Conservation (phyloP, 108 stramenopile species). For the Skeletonema tropicum region DNA sequence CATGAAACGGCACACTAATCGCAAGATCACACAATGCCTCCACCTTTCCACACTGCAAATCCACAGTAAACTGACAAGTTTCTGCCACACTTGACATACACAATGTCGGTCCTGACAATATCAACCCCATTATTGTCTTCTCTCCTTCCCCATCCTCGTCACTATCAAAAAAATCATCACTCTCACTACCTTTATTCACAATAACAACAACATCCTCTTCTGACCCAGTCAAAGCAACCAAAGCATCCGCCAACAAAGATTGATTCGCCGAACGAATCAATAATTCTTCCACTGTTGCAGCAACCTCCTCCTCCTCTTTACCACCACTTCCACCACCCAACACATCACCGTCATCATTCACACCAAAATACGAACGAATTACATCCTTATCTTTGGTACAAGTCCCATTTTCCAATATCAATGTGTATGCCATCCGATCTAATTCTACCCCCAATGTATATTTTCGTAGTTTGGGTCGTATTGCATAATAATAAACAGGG, state of each 20-base stretch:
- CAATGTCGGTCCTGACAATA: constrained; percentile 37
- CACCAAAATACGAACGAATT: constrained; percentile 40
- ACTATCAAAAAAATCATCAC: background rate
- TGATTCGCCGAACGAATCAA: constrained; percentile 79
- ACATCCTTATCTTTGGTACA: constrained; percentile 27
- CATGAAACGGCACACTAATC: constrained; percentile 35
- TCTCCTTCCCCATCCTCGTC: background rate
- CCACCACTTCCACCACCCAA: background rate
- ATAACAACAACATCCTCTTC: constrained; percentile 22
- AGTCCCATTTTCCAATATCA: constrained; percentile 52
- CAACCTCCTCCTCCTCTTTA: background rate
- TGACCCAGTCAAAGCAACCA: constrained; percentile 60
- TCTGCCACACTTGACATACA: constrained; percentile 47
- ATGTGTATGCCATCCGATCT: constrained; percentile 72
- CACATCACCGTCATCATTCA: constrained; percentile 12
- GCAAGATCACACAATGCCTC: constrained; percentile 38
- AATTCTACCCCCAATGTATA: constrained; percentile 84
- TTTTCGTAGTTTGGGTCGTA: constrained; percentile 64
- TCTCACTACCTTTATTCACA: background rate
- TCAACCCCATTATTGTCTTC: constrained; percentile 27
- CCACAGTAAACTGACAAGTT: constrained; percentile 31
- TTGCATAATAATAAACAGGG: constrained; percentile 72
- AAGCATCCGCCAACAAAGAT: constrained; percentile 76
- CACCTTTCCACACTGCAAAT: constrained; percentile 32
- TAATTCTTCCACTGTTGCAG: constrained; percentile 32